Evolutionary conservation across 768 basidiomycete species (phyloP).

Genomic region (Leccinum variicolor): DNA sequence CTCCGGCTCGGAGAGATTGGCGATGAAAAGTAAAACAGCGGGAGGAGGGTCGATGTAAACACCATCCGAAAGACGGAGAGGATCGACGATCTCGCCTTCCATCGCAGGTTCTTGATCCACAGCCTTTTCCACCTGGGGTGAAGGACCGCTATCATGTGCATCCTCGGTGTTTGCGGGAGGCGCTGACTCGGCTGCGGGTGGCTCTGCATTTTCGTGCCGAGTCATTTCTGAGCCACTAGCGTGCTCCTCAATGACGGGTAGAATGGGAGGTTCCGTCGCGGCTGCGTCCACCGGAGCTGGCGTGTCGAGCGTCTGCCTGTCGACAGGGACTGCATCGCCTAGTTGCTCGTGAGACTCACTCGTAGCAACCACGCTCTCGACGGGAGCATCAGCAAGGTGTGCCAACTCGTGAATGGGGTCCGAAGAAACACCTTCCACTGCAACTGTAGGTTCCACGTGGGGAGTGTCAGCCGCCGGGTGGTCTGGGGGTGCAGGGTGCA

Average conservation of each 20-base stretch:
- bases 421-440: slow-evolving; percentile 7
- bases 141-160: not conserved
- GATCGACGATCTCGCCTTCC: slow-evolving; percentile 32
- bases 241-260: slow-evolving; percentile 4
- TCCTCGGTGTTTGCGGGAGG: slow-evolving; percentile 7
- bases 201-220: slow-evolving; percentile 10
- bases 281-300: slow-evolving; percentile 1
- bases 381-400: slow-evolving; percentile 8
- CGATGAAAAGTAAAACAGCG: slow-evolving; percentile 51
- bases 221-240: slow-evolving; percentile 4
- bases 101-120: slow-evolving; percentile 8
- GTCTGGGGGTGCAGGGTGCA: slow-evolving; percentile 12
- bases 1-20: slow-evolving; percentile 38
- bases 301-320: slow-evolving; percentile 7
- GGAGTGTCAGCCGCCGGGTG: slow-evolving; percentile 12
- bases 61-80: slow-evolving; percentile 61
- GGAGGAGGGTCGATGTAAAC: slow-evolving; percentile 77
- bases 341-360: slow-evolving; percentile 22
- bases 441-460: slow-evolving; percentile 14
- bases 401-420: slow-evolving; percentile 2
- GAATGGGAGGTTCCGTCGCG: slow-evolving; percentile 3
- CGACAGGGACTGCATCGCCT: slow-evolving; percentile 2
- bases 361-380: slow-evolving; percentile 2
- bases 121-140: slow-evolving; percentile 8
- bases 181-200: slow-evolving; percentile 8